Evolutionary conservation across 139 green algal genomes (phyloP).

Genomic region (Micractinium sp.): DNA sequence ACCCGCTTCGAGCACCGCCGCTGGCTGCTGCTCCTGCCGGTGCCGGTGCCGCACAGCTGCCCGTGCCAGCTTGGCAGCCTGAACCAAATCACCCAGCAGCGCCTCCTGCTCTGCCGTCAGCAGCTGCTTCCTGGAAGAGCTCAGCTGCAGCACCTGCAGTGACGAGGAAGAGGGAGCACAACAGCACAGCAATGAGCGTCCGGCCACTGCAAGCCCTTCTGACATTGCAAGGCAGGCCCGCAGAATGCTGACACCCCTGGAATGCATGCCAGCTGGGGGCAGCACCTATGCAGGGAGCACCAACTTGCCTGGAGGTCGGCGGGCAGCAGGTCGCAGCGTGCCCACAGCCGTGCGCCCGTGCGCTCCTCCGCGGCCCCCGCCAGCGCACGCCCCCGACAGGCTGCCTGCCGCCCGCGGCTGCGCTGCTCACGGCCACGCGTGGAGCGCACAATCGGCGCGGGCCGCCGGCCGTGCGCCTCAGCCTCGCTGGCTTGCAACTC

Average conservation of each 20-base stretch:
- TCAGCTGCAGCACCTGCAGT: neutral
- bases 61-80: neutral
- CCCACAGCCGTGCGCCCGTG: too few species aligned
- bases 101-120: constrained; percentile 12
- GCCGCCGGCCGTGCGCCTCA: neutral
- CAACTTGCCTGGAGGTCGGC: neutral
- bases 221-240: neutral
- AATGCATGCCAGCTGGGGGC: neutral
- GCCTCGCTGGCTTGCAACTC: neutral
- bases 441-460: neutral
- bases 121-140: neutral
- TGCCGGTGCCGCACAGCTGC: neutral
- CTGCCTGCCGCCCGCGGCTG: neutral
- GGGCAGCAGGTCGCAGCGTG: neutral
- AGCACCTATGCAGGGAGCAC: neutral
- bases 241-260: neutral
- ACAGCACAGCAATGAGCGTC: neutral
- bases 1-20: neutral
- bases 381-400: neutral
- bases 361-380: neutral
- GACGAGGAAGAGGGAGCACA: neutral
- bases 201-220: neutral
- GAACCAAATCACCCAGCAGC: neutral
- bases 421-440: neutral
- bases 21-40: neutral